A percentile compares a stretch with the other conserved stretches of the same genome.
phyloP scores from a whole-genome alignment of 306 rosid species.

The Parietaria judaica region DNA sequence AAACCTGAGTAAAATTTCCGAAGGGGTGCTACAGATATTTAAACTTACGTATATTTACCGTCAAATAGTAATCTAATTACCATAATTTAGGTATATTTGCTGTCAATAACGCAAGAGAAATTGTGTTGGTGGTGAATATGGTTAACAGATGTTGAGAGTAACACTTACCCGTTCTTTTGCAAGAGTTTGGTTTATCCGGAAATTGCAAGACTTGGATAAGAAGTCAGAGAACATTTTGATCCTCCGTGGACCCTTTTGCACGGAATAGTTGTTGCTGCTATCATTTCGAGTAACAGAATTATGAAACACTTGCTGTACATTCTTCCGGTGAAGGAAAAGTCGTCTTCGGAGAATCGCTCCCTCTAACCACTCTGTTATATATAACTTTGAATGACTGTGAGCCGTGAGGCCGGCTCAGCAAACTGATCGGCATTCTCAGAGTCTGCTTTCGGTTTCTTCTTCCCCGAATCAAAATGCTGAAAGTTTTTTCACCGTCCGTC shows the following conservation, averaged over 20 bases:
- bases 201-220: constrained; percentile 17
- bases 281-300: constrained; percentile 24
- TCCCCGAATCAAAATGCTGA: constrained; percentile 87
- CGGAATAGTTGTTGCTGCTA: constrained; percentile 14
- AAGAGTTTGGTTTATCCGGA: constrained; percentile 20
- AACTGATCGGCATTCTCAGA: constrained; percentile 86
- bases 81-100: too few relatives aligned
- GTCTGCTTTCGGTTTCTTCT: constrained; percentile 92
- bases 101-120: too few relatives aligned
- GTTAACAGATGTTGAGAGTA: not conserved
- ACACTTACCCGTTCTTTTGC: constrained; percentile 35
- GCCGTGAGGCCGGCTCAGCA: constrained; percentile 81
- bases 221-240: constrained; percentile 24
- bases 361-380: constrained; percentile 77
- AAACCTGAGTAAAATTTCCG: too few relatives aligned
- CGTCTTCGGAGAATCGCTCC: constrained; percentile 60
- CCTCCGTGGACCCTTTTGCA: constrained; percentile 18
- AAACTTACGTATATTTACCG: too few relatives aligned
- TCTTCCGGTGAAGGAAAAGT: constrained; percentile 52
- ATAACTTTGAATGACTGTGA: constrained; percentile 88
- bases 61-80: too few relatives aligned
- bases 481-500: constrained; percentile 73
- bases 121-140: too few relatives aligned
- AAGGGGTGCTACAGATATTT: too few relatives aligned
- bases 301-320: constrained; percentile 72